Base-by-base conservation (phyloP, 2,329 filamentous ascomycete species). In the Botrytis elliptica region DNA sequence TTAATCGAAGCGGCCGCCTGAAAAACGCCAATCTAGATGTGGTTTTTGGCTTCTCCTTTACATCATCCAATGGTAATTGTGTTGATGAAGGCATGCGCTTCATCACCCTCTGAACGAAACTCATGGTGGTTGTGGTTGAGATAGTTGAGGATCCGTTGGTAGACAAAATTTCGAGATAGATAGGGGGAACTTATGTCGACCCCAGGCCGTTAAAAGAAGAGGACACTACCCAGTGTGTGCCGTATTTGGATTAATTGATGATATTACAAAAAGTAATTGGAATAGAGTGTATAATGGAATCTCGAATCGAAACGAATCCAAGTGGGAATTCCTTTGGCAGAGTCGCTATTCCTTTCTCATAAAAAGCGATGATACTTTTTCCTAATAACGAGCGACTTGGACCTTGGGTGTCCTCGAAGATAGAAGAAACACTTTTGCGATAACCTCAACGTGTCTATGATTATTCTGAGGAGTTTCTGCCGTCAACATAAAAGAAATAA, bases 1-100 rank as follows among this genome's bases (percentile, higher is more conserved):
- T 92, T 85, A 99, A 85, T 79, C 95, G 91, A 86, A 99, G 89
- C 70, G 95, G 93, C 81, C 93, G 89, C 79, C 91, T 88, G 83
- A 98, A 93, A 83, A 98, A 97, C 75, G 92, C 91, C 80, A 97
- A 86, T 79, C 86, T 85, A 29, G 88, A 81, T 60, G 77, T 75
- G 77, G 71, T 78, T 78, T 76, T 79, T 78, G 74, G 82, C 81
- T 81, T 86, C 82, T 78, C 84, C 83, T 77, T 82, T 76, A 86
- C 85, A 75, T 86, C 85, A 68, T 85, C 75, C 44, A 80, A 79
- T 25, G 85, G 84, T 72, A 85, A 80, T 74, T 82, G 82, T 73
- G 83, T 82, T 76, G 84, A 79, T 67, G 84, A 83, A 71, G 86
- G 85, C 75, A 88, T 80, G 79, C 85, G 83, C 83, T 88, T 87